Base-by-base conservation (phyloP, 441 rosid genomes). In the Breynia disticha region DNA sequence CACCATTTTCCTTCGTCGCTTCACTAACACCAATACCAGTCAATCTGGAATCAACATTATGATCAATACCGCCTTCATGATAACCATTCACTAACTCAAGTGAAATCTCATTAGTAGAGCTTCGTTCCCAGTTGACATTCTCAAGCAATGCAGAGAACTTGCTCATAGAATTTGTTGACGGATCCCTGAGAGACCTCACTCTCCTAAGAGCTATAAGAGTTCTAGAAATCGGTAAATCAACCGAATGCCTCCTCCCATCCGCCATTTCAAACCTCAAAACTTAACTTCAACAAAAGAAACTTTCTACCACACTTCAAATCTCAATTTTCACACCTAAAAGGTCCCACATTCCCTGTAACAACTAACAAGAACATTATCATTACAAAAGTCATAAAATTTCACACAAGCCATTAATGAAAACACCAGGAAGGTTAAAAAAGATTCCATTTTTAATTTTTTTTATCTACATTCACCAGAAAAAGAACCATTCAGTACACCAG, bases 151-250 rank as follows among this genome's bases (percentile, higher is more conserved):
- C 58, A 73, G 96, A 76, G 68, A 91, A 79, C 63, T 87, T 91
- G 79, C 90, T 91, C 95, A 87, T 79, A 7, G 96, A 82, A 71
- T 76, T 91, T 15, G 98, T 87, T 15, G 90, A 79, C 0, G 98
- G 98, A 72, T 91, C 98, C 80, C 86, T 80, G 41, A 91, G 62
- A 42, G 98, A 87, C 80, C 80, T 74, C 66, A 91, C 98, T 54
- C 96, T 82, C 73, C 94, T 76, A 19, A 91, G 86, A 18, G 96
- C 94, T 16, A 80, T 68, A n/a, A 91, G 93, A 28, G 95, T 80
- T 70, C 86, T 87, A 22, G 98, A 73, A 43, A 91, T 83, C 16
- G 95, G 98, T 52, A 87, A 60, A 65, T 91, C 98, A 42, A 91
- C 84, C 13, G 96, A 91, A 73, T 87, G 95, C 54, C 98, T 67